Evolutionary conservation across 148 eudicot species (phyloP).

Genomic region (Vaccinium vitisidaea): DNA sequence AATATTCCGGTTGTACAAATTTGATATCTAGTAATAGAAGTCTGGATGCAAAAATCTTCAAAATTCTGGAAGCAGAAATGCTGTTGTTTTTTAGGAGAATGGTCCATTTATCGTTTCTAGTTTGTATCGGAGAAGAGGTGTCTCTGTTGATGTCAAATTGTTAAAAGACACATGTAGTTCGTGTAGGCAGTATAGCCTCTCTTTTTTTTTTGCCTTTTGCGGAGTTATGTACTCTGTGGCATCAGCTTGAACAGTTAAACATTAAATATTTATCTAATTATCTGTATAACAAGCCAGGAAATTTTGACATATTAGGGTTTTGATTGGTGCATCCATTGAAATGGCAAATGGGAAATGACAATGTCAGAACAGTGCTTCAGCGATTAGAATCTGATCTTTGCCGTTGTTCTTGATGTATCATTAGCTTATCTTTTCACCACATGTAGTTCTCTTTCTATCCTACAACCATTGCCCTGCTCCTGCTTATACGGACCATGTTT

Average conservation of each 20-base stretch:
- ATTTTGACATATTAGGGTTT: not conserved
- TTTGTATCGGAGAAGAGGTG: not conserved
- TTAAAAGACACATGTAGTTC: not conserved
- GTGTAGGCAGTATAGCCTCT: not conserved
- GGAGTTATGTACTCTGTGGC: not conserved
- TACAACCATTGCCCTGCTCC: not conserved
- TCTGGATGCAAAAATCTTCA: constrained; percentile 5
- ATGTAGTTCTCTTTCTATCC: not conserved
- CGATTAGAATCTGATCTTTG: not conserved
- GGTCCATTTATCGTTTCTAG: not conserved
- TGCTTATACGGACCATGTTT: constrained; percentile 4
- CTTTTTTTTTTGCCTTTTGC: not conserved
- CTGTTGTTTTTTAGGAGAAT: not conserved
- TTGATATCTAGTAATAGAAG: not conserved
- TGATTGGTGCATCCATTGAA: not conserved
- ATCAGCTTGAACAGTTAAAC: not conserved
- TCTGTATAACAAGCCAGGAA: not conserved
- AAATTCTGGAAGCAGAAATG: constrained; percentile 6
- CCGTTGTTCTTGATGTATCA: not conserved
- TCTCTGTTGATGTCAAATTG: not conserved
- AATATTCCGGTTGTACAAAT: not conserved
- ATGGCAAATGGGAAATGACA: not conserved
- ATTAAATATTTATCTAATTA: not conserved
- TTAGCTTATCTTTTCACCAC: not conserved
- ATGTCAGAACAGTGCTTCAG: not conserved